A percentile compares a stretch with the other conserved stretches of the same genome.
Conservation (phyloP, 2,329 filamentous ascomycete genomes). For the Neobulgaria alba region DNA sequence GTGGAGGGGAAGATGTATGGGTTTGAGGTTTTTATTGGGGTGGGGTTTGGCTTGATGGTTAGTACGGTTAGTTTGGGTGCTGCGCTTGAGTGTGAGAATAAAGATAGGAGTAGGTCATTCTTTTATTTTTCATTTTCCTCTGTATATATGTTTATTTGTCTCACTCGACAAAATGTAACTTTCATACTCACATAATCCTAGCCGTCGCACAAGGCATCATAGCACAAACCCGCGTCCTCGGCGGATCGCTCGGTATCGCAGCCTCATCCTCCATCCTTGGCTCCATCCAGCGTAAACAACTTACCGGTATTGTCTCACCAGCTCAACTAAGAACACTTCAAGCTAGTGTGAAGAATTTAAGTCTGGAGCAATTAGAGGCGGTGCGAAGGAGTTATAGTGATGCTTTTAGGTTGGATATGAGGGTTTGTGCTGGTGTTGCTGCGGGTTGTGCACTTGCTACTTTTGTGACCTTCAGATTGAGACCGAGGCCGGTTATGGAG, state of each 20-base stretch:
- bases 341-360: not conserved
- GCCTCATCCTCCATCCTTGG: constrained; percentile 48
- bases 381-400: not conserved
- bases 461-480: not conserved
- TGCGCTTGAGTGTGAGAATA: constrained; percentile 39
- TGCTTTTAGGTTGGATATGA: not conserved
- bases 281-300: constrained; percentile 5
- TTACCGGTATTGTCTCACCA: constrained; percentile 8
- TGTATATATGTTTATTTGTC: too few relatives aligned
- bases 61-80: constrained; percentile 39
- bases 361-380: not conserved
- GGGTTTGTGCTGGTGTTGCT: not conserved
- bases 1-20: constrained; percentile 35
- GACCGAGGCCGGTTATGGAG: not conserved
- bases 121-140: not conserved
- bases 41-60: constrained; percentile 45
- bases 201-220: constrained; percentile 52
- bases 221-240: constrained; percentile 50
- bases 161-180: too few relatives aligned
- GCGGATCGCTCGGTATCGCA: constrained; percentile 50
- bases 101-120: constrained; percentile 27
- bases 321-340: not conserved
- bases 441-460: not conserved
- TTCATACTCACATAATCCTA: not conserved
- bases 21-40: constrained; percentile 47